Percentiles rank a stretch among this genome's conserved stretches.
Conservation (phyloP, 2,329 filamentous ascomycete species). For the Shiraia bambusicola region DNA sequence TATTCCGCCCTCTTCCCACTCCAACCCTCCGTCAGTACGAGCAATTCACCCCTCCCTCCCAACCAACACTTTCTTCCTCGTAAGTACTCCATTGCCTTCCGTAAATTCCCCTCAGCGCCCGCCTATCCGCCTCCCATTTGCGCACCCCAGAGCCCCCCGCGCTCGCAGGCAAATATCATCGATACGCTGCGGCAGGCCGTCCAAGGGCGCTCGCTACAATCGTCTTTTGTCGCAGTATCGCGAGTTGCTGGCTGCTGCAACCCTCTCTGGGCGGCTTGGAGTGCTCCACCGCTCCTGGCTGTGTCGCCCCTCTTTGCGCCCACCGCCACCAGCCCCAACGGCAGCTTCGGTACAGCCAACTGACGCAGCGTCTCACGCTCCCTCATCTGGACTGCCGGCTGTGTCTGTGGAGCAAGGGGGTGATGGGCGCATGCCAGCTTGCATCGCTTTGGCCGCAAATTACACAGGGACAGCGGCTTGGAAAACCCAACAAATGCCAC, state of each 20-base stretch:
- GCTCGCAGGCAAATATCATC: conserved; percentile 23
- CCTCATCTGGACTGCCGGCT: background rate
- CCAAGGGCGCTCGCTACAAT: conserved; percentile 12
- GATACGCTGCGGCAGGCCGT: conserved; percentile 9
- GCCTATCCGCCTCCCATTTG: conserved; percentile 29
- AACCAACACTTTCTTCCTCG: conserved; percentile 20
- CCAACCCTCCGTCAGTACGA: conserved; percentile 12
- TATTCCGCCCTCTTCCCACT: conserved; percentile 12
- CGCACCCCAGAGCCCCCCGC: conserved; percentile 24
- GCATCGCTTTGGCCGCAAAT: conserved; percentile 5
- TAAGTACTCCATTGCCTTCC: conserved; percentile 36
- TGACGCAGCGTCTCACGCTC: conserved; percentile 5
- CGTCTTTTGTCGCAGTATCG: conserved; percentile 9
- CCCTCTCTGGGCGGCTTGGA: conserved; percentile 8
- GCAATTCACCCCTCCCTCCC: conserved; percentile 6
- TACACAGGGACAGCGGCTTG: conserved; percentile 23
- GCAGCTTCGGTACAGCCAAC: conserved; percentile 23
- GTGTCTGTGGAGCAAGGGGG: background rate
- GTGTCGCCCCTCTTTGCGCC: conserved; percentile 35
- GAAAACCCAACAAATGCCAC: conserved; percentile 12
- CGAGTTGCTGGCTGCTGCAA: background rate
- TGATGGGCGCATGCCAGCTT: background rate
- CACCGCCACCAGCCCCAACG: conserved; percentile 14
- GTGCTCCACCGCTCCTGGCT: conserved; percentile 24
- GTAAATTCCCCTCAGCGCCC: conserved; percentile 28